Evolutionary conservation across 2,329 filamentous ascomycete species (phyloP).

Genomic region (Neofusicoccum kwambonambiense): DNA sequence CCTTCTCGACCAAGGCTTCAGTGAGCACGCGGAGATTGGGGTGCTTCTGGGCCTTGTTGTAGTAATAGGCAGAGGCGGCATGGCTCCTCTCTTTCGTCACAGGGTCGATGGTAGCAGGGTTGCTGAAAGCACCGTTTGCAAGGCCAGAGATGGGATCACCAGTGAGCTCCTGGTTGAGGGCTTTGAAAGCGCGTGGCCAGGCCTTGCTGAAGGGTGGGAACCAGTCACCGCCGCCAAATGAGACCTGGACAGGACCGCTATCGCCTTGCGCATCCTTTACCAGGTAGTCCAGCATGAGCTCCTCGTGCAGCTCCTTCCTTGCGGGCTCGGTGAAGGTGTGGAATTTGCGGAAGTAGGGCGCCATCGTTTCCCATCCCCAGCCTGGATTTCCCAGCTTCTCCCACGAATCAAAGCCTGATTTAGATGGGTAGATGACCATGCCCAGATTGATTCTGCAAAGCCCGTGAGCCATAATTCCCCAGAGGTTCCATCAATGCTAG

Average conservation of each 20-base stretch:
- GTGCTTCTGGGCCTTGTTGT: background rate
- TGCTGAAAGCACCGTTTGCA: conserved; percentile 20
- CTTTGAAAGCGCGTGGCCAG: conserved; percentile 23
- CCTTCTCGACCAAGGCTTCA: conserved; percentile 12
- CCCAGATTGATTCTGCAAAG: conserved; percentile 25
- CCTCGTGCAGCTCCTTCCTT: conserved; percentile 3
- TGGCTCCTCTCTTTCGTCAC: conserved; percentile 11
- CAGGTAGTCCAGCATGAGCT: conserved; percentile 2
- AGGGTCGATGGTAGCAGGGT: conserved; percentile 12
- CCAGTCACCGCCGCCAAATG: conserved; percentile 17
- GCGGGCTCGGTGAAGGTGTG: conserved; percentile 23
- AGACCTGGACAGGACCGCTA: conserved; percentile 22
- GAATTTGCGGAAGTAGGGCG: conserved; percentile 28
- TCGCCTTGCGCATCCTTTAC: conserved; percentile 14
- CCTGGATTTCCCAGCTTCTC: conserved; percentile 56
- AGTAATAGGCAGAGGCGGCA: conserved; percentile 19
- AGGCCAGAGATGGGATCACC: conserved; percentile 19
- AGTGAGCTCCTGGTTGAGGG: conserved; percentile 19
- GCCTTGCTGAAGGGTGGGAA: conserved; percentile 14
- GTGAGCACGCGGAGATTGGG: conserved; percentile 17
- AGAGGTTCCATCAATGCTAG: conserved; percentile 20
- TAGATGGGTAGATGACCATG: conserved; percentile 26
- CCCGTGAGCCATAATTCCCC: background rate
- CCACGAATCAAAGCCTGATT: conserved; percentile 50
- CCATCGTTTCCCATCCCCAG: conserved; percentile 55